Percentiles rank a stretch among this genome's conserved stretches.
phyloP scores from a whole-genome alignment of 352 stramenopile genomes.

The Phytophthora ramorum region DNA sequence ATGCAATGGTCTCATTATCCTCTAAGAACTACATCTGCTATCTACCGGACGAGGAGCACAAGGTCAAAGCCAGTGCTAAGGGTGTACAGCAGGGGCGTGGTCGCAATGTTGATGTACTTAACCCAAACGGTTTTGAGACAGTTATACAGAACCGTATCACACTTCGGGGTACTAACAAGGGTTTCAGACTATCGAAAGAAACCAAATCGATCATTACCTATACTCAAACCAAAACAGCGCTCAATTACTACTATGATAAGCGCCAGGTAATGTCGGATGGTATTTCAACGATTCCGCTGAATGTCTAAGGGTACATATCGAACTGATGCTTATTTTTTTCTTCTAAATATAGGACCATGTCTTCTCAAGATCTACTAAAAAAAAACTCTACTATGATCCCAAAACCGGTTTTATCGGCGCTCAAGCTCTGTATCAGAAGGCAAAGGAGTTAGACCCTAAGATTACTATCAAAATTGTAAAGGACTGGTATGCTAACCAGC shows the following conservation, averaged over 20 bases:
- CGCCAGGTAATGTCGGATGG: too few species aligned
- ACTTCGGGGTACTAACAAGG: too few species aligned
- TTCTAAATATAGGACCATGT: too few species aligned
- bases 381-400: slow-evolving; percentile 34
- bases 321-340: neutral
- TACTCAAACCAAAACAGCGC: too few species aligned
- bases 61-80: neutral
- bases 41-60: neutral
- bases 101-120: too few species aligned
- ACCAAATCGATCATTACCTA: neutral
- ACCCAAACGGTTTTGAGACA: too few species aligned
- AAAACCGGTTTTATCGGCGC: slow-evolving; percentile 28
- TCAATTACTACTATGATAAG: too few species aligned
- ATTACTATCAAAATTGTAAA: slow-evolving; percentile 14
- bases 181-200: too few species aligned
- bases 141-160: too few species aligned
- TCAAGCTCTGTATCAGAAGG: slow-evolving; percentile 35
- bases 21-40: neutral
- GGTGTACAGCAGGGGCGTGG: too few species aligned
- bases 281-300: too few species aligned
- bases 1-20: neutral
- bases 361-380: too few species aligned
- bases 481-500: slow-evolving; percentile 24
- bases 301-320: slow-evolving; percentile 2
- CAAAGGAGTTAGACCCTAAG: slow-evolving; percentile 15